These are phyloP conservation scores for Alternaria triticina DNA, from an alignment of 2,329 filamentous ascomycete species.

Conservation along the genomic window DNA sequence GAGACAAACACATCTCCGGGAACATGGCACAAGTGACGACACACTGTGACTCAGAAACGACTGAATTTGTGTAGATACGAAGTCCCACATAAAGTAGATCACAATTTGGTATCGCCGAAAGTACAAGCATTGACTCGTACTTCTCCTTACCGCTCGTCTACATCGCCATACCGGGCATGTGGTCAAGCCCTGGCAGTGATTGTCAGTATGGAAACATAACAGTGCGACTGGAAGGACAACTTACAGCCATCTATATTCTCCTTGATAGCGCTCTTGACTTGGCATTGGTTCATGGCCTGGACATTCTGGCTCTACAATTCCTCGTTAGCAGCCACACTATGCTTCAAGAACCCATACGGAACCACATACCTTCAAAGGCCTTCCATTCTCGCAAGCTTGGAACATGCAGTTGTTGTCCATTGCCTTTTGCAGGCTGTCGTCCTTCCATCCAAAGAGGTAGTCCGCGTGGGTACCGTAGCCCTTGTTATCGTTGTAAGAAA, in stretches of 20 bases:
- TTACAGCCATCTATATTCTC: slow-evolving; percentile 36
- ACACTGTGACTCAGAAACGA: background rate
- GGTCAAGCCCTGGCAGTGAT: background rate
- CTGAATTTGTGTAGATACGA: background rate
- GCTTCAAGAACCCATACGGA: slow-evolving; percentile 1
- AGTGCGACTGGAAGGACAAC: background rate
- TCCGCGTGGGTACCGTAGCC: slow-evolving; percentile 40
- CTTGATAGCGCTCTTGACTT: slow-evolving; percentile 26
- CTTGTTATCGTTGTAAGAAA: slow-evolving; percentile 32
- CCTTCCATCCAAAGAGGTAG: slow-evolving; percentile 41
- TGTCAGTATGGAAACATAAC: background rate
- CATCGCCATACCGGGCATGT: slow-evolving; percentile 5
- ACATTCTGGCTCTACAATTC: background rate
- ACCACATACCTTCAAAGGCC: slow-evolving; percentile 27
- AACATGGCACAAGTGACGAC: background rate
- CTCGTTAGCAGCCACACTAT: background rate
- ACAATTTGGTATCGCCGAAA: background rate
- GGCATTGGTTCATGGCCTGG: slow-evolving; percentile 29
- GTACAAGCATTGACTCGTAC: background rate
- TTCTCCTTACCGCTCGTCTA: background rate
- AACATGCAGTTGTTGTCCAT: slow-evolving; percentile 39
- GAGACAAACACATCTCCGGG: background rate
- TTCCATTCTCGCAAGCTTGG: slow-evolving; percentile 27
- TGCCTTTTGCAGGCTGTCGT: slow-evolving; percentile 31
- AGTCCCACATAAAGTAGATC: background rate